phyloP scores from a whole-genome alignment of 2,329 filamentous ascomycete genomes.

The Aspergillus sp. region DNA sequence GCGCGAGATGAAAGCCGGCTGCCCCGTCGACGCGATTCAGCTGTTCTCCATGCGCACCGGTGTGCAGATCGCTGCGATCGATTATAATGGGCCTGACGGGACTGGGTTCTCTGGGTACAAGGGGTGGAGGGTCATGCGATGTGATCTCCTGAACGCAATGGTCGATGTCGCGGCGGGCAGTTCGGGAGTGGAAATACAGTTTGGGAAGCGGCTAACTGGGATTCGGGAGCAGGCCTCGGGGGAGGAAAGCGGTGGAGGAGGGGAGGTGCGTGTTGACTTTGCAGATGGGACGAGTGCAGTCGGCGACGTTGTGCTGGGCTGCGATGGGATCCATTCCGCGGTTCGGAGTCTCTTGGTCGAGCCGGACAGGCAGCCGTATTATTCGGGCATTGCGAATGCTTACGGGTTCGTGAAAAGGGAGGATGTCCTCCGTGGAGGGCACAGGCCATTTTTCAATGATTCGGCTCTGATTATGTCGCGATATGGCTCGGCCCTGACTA shows the following conservation, averaged over 20 bases:
- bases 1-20: slow-evolving; percentile 32
- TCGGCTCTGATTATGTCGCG: background rate
- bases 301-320: slow-evolving; percentile 5
- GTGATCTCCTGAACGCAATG: background rate
- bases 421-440: background rate
- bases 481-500: slow-evolving; percentile 5
- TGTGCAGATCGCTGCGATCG: slow-evolving; percentile 27
- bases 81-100: background rate
- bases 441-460: background rate
- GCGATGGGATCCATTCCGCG: slow-evolving; percentile 12
- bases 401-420: background rate
- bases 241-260: background rate
- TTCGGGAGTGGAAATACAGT: background rate
- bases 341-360: background rate
- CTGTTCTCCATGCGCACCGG: slow-evolving; percentile 40
- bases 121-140: background rate
- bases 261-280: background rate
- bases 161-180: background rate
- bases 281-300: background rate
- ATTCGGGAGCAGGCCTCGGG: background rate
- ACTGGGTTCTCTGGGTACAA: background rate
- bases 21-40: slow-evolving; percentile 36
- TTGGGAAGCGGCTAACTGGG: background rate
- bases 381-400: background rate
- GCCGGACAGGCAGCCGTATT: background rate